Evolutionary conservation across 129 eudicot species (phyloP).

Genomic region (Chrysanthemum seticuspe): DNA sequence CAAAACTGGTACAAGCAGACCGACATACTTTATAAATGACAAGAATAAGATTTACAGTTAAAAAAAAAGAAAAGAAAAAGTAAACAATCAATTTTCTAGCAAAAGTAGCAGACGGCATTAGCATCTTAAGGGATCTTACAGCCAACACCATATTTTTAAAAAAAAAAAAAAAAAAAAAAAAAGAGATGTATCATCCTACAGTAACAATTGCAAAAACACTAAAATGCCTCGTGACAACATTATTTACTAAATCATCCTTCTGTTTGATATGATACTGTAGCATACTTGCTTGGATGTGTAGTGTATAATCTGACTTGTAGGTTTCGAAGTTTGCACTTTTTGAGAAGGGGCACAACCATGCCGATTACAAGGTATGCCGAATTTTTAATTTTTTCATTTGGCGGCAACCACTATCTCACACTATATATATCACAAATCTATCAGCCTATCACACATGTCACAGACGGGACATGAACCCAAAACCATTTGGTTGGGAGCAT

Average conservation of each 20-base stretch:
- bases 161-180: too few relatives aligned
- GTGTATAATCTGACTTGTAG: background rate
- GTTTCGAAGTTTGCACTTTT: background rate
- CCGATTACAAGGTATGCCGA: background rate
- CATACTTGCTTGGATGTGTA: too few relatives aligned
- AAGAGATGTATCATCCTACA: background rate
- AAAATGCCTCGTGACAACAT: background rate
- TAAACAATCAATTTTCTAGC: background rate
- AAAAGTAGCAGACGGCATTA: conserved; percentile 1
- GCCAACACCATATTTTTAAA: too few relatives aligned
- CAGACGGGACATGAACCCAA: too few relatives aligned
- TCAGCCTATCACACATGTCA: too few relatives aligned
- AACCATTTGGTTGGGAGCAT: too few relatives aligned
- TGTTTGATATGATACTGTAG: too few relatives aligned
- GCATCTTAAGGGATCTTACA: too few relatives aligned
- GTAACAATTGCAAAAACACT: conserved; percentile 14
- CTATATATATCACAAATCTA: too few relatives aligned
- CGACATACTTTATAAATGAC: background rate
- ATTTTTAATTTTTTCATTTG: background rate
- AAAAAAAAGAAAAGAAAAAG: background rate
- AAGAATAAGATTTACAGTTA: background rate
- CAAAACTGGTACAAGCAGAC: background rate
- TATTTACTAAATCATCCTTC: background rate
- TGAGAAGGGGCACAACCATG: background rate
- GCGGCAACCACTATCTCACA: too few relatives aligned